Percentiles rank a stretch among this genome's conserved stretches.
Evolutionary conservation across 495 filamentous ascomycete genomes (phyloP).

Genomic region (Xylaria grammica): DNA sequence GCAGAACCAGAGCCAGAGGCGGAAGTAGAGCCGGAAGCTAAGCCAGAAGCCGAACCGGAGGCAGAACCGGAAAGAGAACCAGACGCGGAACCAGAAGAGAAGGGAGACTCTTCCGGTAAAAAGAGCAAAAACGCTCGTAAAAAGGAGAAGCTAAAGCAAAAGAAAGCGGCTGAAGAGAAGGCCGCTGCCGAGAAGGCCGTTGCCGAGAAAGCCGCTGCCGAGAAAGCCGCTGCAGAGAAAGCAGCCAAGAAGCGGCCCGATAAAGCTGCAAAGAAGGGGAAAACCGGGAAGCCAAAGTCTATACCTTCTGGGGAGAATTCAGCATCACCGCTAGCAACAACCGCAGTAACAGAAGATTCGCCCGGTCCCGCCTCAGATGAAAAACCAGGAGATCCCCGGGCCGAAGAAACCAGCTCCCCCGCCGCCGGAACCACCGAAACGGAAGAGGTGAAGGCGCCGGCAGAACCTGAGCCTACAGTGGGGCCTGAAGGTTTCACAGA

Average conservation of each 20-base stretch:
- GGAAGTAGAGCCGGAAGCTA: slow-evolving; percentile 2
- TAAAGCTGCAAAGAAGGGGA: slow-evolving; percentile 37
- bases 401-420: slow-evolving; percentile 10
- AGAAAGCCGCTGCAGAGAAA: slow-evolving; percentile 28
- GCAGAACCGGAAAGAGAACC: not conserved
- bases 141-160: slow-evolving; percentile 26
- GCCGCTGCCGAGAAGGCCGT: too few species aligned
- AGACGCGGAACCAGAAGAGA: slow-evolving; percentile 4
- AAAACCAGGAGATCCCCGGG: slow-evolving; percentile 24
- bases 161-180: slow-evolving; percentile 31
- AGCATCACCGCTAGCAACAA: slow-evolving; percentile 19
- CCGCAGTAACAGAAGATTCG: slow-evolving; percentile 25
- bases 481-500: slow-evolving; percentile 21
- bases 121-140: slow-evolving; percentile 4
- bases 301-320: slow-evolving; percentile 24
- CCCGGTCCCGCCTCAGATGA: slow-evolving; percentile 20
- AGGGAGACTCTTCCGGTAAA: not conserved
- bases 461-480: slow-evolving; percentile 22
- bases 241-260: slow-evolving; percentile 13
- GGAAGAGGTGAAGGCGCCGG: slow-evolving; percentile 29
- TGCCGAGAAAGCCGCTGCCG: too few species aligned
- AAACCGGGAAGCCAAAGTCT: slow-evolving; percentile 38
- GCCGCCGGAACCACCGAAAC: slow-evolving; percentile 16
- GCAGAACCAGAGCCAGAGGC: not conserved
- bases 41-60: slow-evolving; percentile 5